Conservation (phyloP, 106 monocot genomes). For the Platanthera guangdongensis region DNA sequence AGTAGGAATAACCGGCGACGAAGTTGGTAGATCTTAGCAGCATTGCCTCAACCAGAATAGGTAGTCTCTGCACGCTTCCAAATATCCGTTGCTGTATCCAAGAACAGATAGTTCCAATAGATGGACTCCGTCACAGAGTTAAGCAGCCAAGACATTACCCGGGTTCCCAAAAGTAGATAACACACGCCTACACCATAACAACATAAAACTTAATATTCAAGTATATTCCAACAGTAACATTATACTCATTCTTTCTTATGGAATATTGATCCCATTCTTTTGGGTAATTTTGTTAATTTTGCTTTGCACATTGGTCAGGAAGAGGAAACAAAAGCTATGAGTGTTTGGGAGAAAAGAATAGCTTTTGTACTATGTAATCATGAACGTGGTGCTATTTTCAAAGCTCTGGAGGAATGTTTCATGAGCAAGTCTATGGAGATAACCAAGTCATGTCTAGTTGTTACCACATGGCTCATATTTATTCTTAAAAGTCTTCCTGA, state of each 20-base stretch:
- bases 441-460: conserved; percentile 38
- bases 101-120: too few relatives aligned
- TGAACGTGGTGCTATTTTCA: conserved; percentile 48
- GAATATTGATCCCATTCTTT: background rate
- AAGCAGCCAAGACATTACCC: too few relatives aligned
- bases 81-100: too few relatives aligned
- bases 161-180: too few relatives aligned
- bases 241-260: background rate
- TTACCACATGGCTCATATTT: conserved; percentile 33
- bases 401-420: conserved; percentile 44
- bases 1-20: too few relatives aligned
- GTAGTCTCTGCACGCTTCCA: too few relatives aligned
- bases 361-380: conserved; percentile 51
- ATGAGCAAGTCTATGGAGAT: conserved; percentile 39
- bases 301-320: conserved; percentile 19
- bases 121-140: too few relatives aligned
- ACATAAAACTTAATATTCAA: too few relatives aligned
- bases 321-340: conserved; percentile 33
- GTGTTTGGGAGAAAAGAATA: conserved; percentile 39
- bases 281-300: background rate
- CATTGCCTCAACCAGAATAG: too few relatives aligned
- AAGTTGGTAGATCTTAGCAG: too few relatives aligned
- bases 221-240: background rate
- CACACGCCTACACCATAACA: too few relatives aligned
- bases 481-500: conserved; percentile 41